phyloP scores from a whole-genome alignment of 495 filamentous ascomycete genomes.

The Annulohypoxylon bovei region DNA sequence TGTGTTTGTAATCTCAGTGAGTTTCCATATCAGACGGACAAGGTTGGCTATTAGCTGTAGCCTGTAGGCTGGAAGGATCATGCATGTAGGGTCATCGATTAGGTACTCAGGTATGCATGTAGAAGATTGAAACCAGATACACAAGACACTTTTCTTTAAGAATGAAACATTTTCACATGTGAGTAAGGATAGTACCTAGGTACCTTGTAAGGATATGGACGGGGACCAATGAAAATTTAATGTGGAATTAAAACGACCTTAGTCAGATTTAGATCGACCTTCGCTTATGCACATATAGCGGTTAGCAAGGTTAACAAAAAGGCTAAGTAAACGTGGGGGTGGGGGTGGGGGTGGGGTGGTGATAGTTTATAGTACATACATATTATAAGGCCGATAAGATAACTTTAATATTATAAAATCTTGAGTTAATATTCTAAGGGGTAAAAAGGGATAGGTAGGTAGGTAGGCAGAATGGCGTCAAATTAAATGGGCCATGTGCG shows the following conservation, averaged over 20 bases:
- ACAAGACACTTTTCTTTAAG: neutral
- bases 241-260: neutral
- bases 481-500: no score
- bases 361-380: neutral
- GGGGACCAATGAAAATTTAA: neutral
- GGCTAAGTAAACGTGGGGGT: neutral
- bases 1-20: neutral
- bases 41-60: neutral
- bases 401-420: conserved; percentile 1
- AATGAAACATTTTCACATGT: conserved; percentile 4
- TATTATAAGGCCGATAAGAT: neutral
- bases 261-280: neutral
- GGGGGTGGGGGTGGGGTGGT: neutral
- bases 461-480: no score
- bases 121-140: neutral
- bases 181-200: neutral
- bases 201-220: neutral
- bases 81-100: neutral
- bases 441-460: neutral
- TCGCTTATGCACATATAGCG: neutral
- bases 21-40: neutral
- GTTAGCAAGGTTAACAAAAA: neutral
- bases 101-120: no score
- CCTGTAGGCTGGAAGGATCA: neutral
- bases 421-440: neutral